These are phyloP conservation scores for Kwoniella newhampshirensis DNA, from an alignment of 768 basidiomycete species.

Conservation along the genomic window DNA sequence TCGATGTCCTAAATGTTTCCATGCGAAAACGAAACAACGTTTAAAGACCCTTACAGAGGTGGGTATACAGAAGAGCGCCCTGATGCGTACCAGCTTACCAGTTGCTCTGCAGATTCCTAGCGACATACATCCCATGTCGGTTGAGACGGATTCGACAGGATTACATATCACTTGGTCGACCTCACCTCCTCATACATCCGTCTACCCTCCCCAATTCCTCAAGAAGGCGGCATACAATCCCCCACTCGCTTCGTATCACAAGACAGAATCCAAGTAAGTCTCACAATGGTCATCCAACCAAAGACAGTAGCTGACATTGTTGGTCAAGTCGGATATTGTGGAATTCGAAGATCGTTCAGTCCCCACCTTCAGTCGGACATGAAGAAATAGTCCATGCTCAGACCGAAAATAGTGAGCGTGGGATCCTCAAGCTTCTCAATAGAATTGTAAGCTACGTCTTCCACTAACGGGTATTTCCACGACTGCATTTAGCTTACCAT, in stretches of 20 bases:
- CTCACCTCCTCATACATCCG: constrained; percentile 66
- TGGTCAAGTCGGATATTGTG: constrained; percentile 68
- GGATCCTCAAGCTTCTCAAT: constrained; percentile 75
- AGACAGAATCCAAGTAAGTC: constrained; percentile 6
- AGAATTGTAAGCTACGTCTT: constrained; percentile 64
- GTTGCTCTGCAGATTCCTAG: constrained; percentile 64
- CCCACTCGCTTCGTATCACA: constrained; percentile 44
- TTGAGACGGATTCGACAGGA: constrained; percentile 63
- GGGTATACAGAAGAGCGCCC: constrained; percentile 20
- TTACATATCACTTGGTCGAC: constrained; percentile 73
- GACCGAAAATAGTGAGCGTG: constrained; percentile 61
- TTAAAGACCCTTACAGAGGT: constrained; percentile 82
- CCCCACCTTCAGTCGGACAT: constrained; percentile 72
- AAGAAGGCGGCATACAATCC: constrained; percentile 78
- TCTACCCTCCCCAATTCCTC: constrained; percentile 88
- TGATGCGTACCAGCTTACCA: background rate
- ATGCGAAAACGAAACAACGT: constrained; percentile 85
- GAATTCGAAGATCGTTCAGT: constrained; percentile 71
- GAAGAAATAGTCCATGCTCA: constrained; percentile 58
- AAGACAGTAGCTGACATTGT: background rate
- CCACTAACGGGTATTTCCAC: background rate
- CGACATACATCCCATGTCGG: constrained; percentile 66
- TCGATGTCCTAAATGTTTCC: constrained; percentile 80
- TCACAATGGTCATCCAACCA: too few species aligned
- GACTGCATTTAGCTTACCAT: constrained; percentile 2